A percentile compares a stretch with the other conserved stretches of the same genome.
phyloP scores from a whole-genome alignment of 768 basidiomycete genomes.

The Tulasnella sp. region DNA sequence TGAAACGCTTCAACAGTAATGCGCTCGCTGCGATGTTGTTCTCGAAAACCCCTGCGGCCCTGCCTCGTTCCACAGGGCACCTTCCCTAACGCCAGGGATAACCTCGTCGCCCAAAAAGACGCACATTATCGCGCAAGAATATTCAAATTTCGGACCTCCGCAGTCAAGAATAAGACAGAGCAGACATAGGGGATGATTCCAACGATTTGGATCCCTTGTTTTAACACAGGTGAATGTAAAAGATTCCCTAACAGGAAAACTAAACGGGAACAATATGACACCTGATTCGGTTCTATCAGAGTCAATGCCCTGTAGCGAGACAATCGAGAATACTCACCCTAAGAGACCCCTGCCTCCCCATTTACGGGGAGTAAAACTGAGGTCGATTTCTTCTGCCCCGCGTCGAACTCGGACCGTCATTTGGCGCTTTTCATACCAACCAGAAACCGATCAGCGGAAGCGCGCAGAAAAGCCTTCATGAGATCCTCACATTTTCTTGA shows the following conservation, averaged over 20 bases:
- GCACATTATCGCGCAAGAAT: not conserved
- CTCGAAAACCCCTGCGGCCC: too few species aligned
- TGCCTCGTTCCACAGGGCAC: too few species aligned
- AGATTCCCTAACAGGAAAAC: not conserved
- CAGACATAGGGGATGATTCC: not conserved
- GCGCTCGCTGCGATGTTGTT: too few species aligned
- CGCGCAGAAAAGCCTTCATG: not conserved
- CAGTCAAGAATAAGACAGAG: not conserved
- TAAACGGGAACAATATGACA: constrained; percentile 39
- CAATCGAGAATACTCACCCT: constrained; percentile 52
- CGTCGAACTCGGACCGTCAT: constrained; percentile 31
- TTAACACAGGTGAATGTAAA: not conserved
- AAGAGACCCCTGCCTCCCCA: constrained; percentile 88
- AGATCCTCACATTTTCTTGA: constrained; percentile 66
- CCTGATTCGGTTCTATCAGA: constrained; percentile 4
- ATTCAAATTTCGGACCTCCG: not conserved
- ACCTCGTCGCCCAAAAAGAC: too few species aligned
- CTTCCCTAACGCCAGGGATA: too few species aligned
- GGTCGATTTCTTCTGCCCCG: constrained; percentile 33
- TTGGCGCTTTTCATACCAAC: constrained; percentile 16
- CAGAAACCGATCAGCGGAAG: not conserved
- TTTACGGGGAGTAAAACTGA: constrained; percentile 63
- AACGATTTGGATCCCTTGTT: not conserved
- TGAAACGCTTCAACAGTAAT: not conserved
- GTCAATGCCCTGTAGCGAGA: not conserved